Base-by-base conservation (phyloP, 805 yeast genomes). In the Huiozyma naganishii region DNA sequence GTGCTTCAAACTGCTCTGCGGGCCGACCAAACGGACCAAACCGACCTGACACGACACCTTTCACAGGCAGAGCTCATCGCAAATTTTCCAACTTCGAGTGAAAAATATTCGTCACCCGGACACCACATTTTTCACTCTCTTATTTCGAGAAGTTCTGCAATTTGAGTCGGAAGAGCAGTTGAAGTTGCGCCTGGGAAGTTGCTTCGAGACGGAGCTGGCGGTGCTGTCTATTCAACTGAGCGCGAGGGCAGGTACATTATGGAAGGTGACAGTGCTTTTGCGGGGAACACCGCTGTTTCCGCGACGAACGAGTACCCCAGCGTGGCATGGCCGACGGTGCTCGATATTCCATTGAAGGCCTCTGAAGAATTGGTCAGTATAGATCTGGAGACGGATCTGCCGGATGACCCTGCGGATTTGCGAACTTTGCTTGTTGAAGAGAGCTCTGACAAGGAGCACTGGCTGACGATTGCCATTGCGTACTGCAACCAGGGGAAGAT, bases 391-490 rank as follows among this genome's bases (percentile, higher is more conserved):
- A 78, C 79, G 32, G 97, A 90, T 57, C 70, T 88, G 45, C 95
- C 95, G 5, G 95, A 85, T 23, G 95, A 90, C 60, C 85, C 95
- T 5, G 72, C 77, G 38, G 97, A 92, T 57, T 71, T 92, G 49
- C 78, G 83, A 50, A 74, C 77, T 28, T 73, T 90, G 48, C 68
- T 92, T 49, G 82, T 83, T 48, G 85, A 83, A 51, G 97, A 92
- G 65, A 76, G 75, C 45, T 80, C 90, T 41, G 78, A 75, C 23
- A 70, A 74, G 43, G 79, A 80, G 57, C 85, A 79, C 65, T 92
- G 98, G 98, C 65, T 86, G 13, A 73, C 82, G 23, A 79, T 89
- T 48, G 89, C 95, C 1, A 58, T 79, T 46, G 95, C 92, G 0
- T 92, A 88, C 60, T 79, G 83, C 35, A 71, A 78, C 42, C 74